Base-by-base conservation (phyloP, 2,329 filamentous ascomycete species). In the Colletotrichum spaethianum region DNA sequence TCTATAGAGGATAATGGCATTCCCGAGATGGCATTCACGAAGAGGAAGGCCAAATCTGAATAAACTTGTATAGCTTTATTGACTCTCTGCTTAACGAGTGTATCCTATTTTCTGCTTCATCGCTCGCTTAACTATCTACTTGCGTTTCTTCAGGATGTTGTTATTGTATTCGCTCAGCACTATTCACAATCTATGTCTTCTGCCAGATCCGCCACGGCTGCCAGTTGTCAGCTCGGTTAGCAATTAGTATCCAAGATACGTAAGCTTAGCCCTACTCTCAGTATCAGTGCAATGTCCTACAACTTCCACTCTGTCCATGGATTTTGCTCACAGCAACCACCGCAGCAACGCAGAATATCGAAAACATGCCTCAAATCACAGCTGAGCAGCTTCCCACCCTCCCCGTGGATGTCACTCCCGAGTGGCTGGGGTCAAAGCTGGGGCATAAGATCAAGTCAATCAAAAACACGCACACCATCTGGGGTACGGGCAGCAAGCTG, bases 401-500 rank as follows among this genome's bases (percentile, higher is more conserved):
- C 16, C 76, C 74, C 0, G 62, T 62, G n/a, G 76, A 74, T 3
- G 33, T 78, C 7, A 78, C 75, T 0, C 46, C 74, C 0, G 64
- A 76, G 40, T 79, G 78, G 77, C 72, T 79, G 11, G 70, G 66
- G 3, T n/a, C 66, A 8, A 69, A 57, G 23, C 59, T 69, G 18
- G 66, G 66, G 6, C 50, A 69, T 46, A 63, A 75, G 40, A 48
- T 79, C 53, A 75, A 74, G 42, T 75, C 75, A 1, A 59, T 70
- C 42, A 72, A 77, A 59, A 77, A 77, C n/a, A 78, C 76, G 12
- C 69, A 67, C 23, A 77, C 66, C 33, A 78, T 79, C 40, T 64
- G 59, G 66, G 78, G 76, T 26, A 79, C 77, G 6, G 77, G 77
- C 0, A 77, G 76, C 23, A 79, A 79, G 62, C 73, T 79, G 4